A percentile compares a stretch with the other conserved stretches of the same genome.
Evolutionary conservation across 257 asterid genomes (phyloP).

Genomic region (Lithospermum erythrorhizon): DNA sequence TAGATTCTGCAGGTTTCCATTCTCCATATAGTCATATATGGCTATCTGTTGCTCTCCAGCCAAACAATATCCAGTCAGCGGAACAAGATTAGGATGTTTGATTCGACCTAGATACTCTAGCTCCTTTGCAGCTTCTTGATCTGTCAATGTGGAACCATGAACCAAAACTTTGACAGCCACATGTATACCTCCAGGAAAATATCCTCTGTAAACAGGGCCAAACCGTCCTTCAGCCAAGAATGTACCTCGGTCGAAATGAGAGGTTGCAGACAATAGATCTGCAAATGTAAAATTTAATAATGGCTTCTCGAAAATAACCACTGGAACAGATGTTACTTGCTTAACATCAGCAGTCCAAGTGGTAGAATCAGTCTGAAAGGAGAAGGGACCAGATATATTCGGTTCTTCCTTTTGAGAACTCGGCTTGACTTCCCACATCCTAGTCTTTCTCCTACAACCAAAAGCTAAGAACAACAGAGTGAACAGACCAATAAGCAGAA

Average conservation of each 20-base stretch:
- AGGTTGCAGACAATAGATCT: slow-evolving; percentile 67
- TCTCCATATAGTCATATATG: slow-evolving; percentile 83
- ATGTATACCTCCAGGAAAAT: slow-evolving; percentile 60
- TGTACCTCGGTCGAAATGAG: slow-evolving; percentile 62
- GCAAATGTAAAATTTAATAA: slow-evolving; percentile 69
- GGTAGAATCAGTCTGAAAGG: slow-evolving; percentile 70
- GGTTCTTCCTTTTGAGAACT: slow-evolving; percentile 52
- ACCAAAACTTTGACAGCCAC: slow-evolving; percentile 76
- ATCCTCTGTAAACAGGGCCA: slow-evolving; percentile 78
- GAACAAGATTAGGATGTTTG: slow-evolving; percentile 78
- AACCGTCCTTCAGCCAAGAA: slow-evolving; percentile 76
- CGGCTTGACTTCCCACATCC: slow-evolving; percentile 62
- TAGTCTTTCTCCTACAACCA: slow-evolving; percentile 53
- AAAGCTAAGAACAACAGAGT: slow-evolving; percentile 51
- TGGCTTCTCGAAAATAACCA: slow-evolving; percentile 75
- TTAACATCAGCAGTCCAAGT: slow-evolving; percentile 84
- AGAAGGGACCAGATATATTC: slow-evolving; percentile 63
- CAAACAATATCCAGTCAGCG: slow-evolving; percentile 68
- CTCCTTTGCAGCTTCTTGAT: slow-evolving; percentile 71
- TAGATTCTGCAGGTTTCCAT: slow-evolving; percentile 70
- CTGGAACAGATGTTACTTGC: slow-evolving; percentile 67
- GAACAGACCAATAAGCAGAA: slow-evolving; percentile 46
- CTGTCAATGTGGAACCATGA: slow-evolving; percentile 68
- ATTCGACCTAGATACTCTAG: slow-evolving; percentile 75
- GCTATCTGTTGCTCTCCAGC: slow-evolving; percentile 89